phyloP scores from a whole-genome alignment of 345 rosid genomes.

The Gossypium mustelinum region DNA sequence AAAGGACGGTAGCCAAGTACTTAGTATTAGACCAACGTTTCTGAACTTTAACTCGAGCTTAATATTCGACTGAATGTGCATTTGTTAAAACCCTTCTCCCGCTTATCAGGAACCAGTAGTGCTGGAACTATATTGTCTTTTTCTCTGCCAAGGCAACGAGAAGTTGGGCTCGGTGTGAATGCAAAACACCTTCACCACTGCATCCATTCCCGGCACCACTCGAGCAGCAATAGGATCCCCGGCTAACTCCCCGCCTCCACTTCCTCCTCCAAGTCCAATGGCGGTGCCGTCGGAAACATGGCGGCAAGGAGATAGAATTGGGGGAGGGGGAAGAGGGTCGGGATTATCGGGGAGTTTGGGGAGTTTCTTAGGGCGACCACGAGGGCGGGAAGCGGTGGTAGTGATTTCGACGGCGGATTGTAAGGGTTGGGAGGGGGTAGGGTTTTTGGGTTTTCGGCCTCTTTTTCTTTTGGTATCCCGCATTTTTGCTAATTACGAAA shows the following conservation, averaged over 20 bases:
- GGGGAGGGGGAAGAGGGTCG: constrained; percentile 14
- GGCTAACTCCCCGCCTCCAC: not conserved
- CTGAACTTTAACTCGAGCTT: constrained; percentile 57
- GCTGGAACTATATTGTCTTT: constrained; percentile 60
- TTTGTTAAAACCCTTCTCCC: constrained; percentile 57
- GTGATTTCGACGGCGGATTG: constrained; percentile 16
- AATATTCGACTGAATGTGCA: constrained; percentile 72
- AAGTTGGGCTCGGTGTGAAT: constrained; percentile 67
- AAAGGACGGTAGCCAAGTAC: constrained; percentile 64
- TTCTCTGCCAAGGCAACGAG: constrained; percentile 66
- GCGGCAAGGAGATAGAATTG: constrained; percentile 4
- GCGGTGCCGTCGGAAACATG: not conserved
- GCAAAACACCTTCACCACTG: constrained; percentile 69
- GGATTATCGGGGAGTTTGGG: constrained; percentile 26
- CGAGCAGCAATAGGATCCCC: constrained; percentile 11
- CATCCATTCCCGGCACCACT: constrained; percentile 56
- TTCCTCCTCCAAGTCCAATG: not conserved
- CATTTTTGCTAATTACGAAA: too few species aligned
- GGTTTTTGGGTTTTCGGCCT: constrained; percentile 44
- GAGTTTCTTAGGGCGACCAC: constrained; percentile 42
- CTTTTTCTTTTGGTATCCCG: constrained; percentile 23
- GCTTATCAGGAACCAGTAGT: constrained; percentile 58
- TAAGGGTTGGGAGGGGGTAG: constrained; percentile 24
- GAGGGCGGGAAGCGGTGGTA: constrained; percentile 18
- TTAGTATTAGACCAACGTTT: constrained; percentile 62